These are phyloP conservation scores for Digitaria exilis DNA, from an alignment of 202 grass and related monocot genomes.

Conservation along the genomic window DNA sequence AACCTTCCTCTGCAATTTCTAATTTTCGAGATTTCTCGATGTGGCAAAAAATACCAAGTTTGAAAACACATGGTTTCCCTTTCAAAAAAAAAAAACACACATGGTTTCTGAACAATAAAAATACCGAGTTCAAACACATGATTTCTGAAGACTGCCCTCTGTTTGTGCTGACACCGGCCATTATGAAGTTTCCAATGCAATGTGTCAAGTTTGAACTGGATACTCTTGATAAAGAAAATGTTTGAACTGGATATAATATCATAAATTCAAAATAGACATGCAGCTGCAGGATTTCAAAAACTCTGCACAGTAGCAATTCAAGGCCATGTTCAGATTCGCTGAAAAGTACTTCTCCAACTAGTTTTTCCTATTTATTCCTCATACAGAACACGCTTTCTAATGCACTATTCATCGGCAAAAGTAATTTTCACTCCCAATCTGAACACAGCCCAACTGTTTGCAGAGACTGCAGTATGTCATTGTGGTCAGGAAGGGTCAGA, in stretches of 20 bases:
- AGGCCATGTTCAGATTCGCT: too few relatives aligned
- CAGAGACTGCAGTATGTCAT: background rate
- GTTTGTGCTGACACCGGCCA: background rate
- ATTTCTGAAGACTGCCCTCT: background rate
- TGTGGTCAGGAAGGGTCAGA: background rate
- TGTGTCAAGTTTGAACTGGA: background rate
- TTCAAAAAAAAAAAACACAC: too few relatives aligned
- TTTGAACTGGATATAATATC: background rate
- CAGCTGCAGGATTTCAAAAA: background rate
- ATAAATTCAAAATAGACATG: background rate
- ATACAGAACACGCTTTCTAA: too few relatives aligned
- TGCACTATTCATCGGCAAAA: too few relatives aligned
- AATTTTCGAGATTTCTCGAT: background rate
- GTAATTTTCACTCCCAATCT: too few relatives aligned
- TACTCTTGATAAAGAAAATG: background rate
- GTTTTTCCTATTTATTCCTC: too few relatives aligned
- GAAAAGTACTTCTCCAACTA: too few relatives aligned
- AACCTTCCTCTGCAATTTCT: constrained; percentile 33
- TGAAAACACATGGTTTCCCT: background rate
- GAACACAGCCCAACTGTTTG: background rate
- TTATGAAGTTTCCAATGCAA: background rate
- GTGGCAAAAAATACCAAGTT: background rate
- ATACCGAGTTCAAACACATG: background rate
- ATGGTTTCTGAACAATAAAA: constrained; percentile 17
- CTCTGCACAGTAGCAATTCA: constrained; percentile 26